Conservation (phyloP, 2,329 filamentous ascomycete species). For the Hymenoscyphus repandus region DNA sequence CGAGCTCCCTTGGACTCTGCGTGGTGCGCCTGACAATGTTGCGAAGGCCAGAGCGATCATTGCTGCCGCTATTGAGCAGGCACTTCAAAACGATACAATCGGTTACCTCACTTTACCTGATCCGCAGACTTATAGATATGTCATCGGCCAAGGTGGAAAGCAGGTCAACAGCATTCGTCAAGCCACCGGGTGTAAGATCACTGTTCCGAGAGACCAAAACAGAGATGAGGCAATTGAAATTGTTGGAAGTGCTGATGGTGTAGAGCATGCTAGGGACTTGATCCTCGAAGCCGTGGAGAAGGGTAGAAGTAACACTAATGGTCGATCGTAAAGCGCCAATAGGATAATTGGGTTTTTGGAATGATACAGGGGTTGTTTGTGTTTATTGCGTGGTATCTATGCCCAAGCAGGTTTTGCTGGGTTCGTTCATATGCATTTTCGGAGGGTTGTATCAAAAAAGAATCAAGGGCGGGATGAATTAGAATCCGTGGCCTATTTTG, state of each 20-base stretch:
- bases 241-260: slow-evolving; percentile 68
- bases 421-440: slow-evolving; percentile 10
- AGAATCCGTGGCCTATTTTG: not conserved
- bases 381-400: too few relatives aligned
- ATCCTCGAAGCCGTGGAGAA: slow-evolving; percentile 79
- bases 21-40: slow-evolving; percentile 71
- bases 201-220: slow-evolving; percentile 77
- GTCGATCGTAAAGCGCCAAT: slow-evolving; percentile 7
- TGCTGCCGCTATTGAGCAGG: slow-evolving; percentile 66
- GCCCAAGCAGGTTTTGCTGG: not conserved
- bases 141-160: slow-evolving; percentile 82
- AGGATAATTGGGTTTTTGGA: not conserved
- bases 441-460: slow-evolving; percentile 16
- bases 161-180: slow-evolving; percentile 92
- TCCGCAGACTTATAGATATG: slow-evolving; percentile 79
- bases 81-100: slow-evolving; percentile 62
- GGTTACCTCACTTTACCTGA: slow-evolving; percentile 87
- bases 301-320: slow-evolving; percentile 33
- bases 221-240: slow-evolving; percentile 84
- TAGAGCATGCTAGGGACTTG: slow-evolving; percentile 82
- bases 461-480: not conserved
- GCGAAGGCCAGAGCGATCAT: slow-evolving; percentile 75
- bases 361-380: not conserved
- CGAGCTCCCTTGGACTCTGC: slow-evolving; percentile 85
- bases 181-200: slow-evolving; percentile 89